phyloP scores from a whole-genome alignment of 345 rosid genomes.

The Euclidium syriacum region DNA sequence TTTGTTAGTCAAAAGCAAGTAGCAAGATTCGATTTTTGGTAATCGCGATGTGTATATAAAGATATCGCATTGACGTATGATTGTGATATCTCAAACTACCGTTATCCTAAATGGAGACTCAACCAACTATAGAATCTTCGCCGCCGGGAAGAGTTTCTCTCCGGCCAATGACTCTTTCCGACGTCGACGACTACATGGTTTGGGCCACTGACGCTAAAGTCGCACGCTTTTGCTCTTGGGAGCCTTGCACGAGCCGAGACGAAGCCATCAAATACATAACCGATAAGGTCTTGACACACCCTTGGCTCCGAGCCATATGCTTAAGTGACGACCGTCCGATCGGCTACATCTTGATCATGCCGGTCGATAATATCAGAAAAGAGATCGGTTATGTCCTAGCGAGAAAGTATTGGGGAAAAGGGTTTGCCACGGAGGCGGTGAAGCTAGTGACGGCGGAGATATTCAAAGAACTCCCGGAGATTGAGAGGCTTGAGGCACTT shows the following conservation, averaged over 20 bases:
- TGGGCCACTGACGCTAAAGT: conserved; percentile 55
- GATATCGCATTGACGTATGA: not conserved
- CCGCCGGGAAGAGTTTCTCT: conserved; percentile 30
- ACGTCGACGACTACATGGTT: conserved; percentile 58
- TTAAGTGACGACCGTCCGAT: conserved; percentile 35
- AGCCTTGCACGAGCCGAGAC: conserved; percentile 44
- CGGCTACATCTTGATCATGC: conserved; percentile 45
- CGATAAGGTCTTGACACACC: conserved; percentile 36
- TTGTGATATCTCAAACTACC: conserved; percentile 11
- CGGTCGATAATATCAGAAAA: conserved; percentile 43
- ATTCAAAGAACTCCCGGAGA: conserved; percentile 39
- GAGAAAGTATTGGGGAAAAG: conserved; percentile 48
- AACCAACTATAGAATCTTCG: not conserved
- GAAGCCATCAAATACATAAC: conserved; percentile 40
- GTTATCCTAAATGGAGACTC: not conserved
- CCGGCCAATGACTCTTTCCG: conserved; percentile 37
- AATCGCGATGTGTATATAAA: not conserved
- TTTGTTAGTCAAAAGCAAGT: not conserved
- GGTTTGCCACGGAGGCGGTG: conserved; percentile 48
- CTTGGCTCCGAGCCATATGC: conserved; percentile 63
- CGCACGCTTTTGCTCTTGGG: conserved; percentile 45
- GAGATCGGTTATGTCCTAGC: conserved; percentile 54
- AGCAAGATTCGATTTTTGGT: not conserved
- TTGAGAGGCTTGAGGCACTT: conserved; percentile 59
- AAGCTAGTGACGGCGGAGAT: conserved; percentile 36